Base-by-base conservation (phyloP, 495 filamentous ascomycete genomes). In the Neurospora tetraspora region DNA sequence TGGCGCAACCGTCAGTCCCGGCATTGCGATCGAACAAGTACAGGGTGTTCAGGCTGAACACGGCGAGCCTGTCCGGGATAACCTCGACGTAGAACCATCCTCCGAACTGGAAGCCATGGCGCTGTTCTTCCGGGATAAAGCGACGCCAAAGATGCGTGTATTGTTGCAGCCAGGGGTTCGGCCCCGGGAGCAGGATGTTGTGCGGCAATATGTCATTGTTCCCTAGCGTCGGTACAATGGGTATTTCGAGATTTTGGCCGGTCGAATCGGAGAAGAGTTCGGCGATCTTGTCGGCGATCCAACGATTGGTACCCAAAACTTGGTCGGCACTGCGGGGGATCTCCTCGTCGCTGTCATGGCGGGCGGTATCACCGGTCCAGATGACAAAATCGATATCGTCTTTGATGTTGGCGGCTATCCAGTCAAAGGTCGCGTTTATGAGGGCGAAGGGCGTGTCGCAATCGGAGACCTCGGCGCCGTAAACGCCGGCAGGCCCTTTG, bases 151-250 rank as follows among this genome's bases (percentile, higher is more conserved):
- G 84, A 31, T 91, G 82, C 5, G 85, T 81, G 75, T 92, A 97
- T 20, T 84, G 83, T 74, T 88, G 88, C 0, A 96, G 91, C 88
- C 94, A 96, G 37, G 85, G 83, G 77, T 97, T 97, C 7, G 96
- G 95, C 3, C 95, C 96, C 8, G 88, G 81, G 68, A 89, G 82
- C 77, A 99, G 88, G 77, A 98, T 97, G 75, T 99, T 99, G 82
- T 99, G 96, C 2, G 96, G 96, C 74, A 97, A 89, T 70, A 99
- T 92, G 74, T 99, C 96, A 81, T 99, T 99, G 81, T 99, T 99
- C 12, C 96, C 96, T 71, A 97, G 89, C 0, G 90, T 97, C 5
- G 96, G 94, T 2, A 99, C 84, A 16, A 98, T 88, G 12, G 96
- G 96, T 34, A 99, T 88, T 20, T 83, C 80, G 71, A 94, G 85